Conservation (phyloP, 2,329 filamentous ascomycete species). For the Sarocladium strictum region DNA sequence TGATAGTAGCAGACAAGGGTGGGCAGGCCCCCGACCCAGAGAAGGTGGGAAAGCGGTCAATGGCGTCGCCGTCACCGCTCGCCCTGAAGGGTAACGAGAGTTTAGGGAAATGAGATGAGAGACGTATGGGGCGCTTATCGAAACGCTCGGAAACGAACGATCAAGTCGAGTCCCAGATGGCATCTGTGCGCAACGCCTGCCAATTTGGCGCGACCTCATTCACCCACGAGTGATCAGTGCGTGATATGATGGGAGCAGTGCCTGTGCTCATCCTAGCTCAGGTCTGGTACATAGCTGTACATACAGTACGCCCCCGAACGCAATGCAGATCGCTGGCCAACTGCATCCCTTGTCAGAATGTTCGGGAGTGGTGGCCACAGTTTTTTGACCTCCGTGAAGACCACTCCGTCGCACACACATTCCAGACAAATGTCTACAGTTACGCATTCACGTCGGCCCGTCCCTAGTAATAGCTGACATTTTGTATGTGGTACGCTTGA, state of each 20-base stretch:
- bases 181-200: neutral
- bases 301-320: no score
- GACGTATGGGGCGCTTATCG: conserved; percentile 11
- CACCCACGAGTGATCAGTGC: no score
- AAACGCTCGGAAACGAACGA: neutral
- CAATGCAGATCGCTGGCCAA: neutral
- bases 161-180: neutral
- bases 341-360: neutral
- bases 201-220: neutral
- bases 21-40: neutral
- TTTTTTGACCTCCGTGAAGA: neutral
- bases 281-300: neutral
- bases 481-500: neutral
- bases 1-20: neutral
- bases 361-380: neutral
- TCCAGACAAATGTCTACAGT: neutral
- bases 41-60: neutral
- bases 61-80: conserved; percentile 7
- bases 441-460: neutral
- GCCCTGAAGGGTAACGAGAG: conserved; percentile 7
- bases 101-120: conserved; percentile 15
- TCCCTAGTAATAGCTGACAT: conserved; percentile 1
- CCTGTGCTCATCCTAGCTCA: neutral
- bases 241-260: no score
- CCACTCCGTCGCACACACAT: neutral